Conservation (phyloP, 1,284 basidiomycete genomes). For the Cyathus olla region DNA sequence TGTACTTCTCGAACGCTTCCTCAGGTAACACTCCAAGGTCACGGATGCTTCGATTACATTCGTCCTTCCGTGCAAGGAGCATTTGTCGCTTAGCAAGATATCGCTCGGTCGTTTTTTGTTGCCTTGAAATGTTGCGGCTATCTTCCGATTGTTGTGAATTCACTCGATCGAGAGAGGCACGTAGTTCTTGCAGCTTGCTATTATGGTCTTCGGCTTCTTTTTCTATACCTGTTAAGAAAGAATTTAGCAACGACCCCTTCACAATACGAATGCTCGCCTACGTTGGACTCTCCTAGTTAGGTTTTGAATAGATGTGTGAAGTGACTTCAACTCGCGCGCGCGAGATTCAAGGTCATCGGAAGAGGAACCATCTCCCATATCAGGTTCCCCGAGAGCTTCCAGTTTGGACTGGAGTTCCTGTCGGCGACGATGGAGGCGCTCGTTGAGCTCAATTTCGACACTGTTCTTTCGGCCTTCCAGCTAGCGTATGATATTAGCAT, state of each 20-base stretch:
- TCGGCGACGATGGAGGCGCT: conserved; percentile 83
- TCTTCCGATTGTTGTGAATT: conserved; percentile 90
- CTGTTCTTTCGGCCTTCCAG: conserved; percentile 83
- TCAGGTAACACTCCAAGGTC: conserved; percentile 97
- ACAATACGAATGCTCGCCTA: conserved; percentile 38
- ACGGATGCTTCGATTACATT: conserved; percentile 94
- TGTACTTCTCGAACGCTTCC: conserved; percentile 97
- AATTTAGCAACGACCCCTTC: not conserved
- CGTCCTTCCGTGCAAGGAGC: conserved; percentile 87
- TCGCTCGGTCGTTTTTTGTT: conserved; percentile 95
- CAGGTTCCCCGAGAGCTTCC: conserved; percentile 78
- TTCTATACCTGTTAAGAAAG: conserved; percentile 63
- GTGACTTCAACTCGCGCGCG: conserved; percentile 72
- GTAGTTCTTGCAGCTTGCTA: conserved; percentile 73
- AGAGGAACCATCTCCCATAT: conserved; percentile 67
- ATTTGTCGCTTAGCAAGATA: conserved; percentile 94
- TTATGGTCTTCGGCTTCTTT: conserved; percentile 78
- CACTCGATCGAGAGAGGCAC: conserved; percentile 77
- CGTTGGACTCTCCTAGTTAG: conserved; percentile 76
- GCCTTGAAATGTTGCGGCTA: conserved; percentile 84
- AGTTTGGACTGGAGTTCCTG: conserved; percentile 85
- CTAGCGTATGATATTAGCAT: conserved; percentile 50
- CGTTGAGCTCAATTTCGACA: conserved; percentile 94
- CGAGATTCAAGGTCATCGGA: conserved; percentile 77
- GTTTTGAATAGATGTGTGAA: conserved; percentile 75